phyloP scores from a whole-genome alignment of 192 early-diverging fungal genomes.

The Backusella morwellensis region DNA sequence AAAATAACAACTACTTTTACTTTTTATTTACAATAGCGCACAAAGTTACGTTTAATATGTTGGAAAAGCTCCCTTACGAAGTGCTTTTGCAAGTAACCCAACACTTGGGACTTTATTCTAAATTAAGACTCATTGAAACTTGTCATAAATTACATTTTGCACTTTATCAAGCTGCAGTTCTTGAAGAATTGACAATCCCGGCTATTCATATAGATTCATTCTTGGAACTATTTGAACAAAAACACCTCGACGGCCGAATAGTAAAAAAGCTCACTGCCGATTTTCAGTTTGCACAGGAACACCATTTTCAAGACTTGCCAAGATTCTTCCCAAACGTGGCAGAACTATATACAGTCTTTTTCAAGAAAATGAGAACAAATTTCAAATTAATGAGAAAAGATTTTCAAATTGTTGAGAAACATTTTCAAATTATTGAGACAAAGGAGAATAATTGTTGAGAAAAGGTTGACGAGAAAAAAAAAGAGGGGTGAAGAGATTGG shows the following conservation, averaged over 20 bases:
- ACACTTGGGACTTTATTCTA: background rate
- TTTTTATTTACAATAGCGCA: too few species aligned
- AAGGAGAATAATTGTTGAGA: too few species aligned
- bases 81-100: background rate
- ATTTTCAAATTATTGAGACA: too few species aligned
- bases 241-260: background rate
- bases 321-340: background rate
- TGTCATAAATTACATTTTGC: background rate
- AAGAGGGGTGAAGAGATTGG: too few species aligned
- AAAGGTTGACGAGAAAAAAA: too few species aligned
- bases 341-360: too few species aligned
- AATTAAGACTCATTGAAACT: background rate
- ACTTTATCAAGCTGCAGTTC: background rate
- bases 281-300: background rate
- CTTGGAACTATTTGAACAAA: background rate
- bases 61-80: background rate
- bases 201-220: background rate
- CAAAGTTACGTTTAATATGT: background rate
- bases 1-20: too few species aligned
- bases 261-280: background rate
- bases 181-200: background rate
- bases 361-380: too few species aligned
- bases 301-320: background rate
- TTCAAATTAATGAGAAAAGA: too few species aligned
- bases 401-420: too few species aligned